These are phyloP conservation scores for Thermoascus crustaceus DNA, from an alignment of 2,329 filamentous ascomycete species.

Conservation along the genomic window DNA sequence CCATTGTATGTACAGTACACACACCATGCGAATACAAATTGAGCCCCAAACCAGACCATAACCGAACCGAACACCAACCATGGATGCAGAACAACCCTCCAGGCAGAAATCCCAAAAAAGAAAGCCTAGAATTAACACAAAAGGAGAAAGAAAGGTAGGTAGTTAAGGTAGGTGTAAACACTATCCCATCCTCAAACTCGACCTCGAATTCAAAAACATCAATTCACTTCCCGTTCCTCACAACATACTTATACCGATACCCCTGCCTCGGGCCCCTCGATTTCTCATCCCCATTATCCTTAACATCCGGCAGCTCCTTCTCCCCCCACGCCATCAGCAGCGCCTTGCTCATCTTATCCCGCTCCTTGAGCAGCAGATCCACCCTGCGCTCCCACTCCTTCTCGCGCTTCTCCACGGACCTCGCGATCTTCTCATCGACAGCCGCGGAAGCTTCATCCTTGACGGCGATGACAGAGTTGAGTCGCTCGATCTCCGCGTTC, in stretches of 20 bases:
- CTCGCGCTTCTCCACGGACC: conserved; percentile 35
- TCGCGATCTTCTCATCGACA: conserved; percentile 32
- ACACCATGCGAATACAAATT: no score
- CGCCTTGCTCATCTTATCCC: conserved; percentile 32
- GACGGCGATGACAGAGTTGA: conserved; percentile 27
- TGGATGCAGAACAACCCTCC: no score
- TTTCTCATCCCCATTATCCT: conserved; percentile 17
- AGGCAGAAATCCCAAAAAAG: no score
- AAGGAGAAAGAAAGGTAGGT: no score
- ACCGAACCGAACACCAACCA: no score
- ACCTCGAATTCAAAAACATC: background rate
- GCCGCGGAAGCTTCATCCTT: conserved; percentile 34
- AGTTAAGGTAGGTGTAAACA: background rate
- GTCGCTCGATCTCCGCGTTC: conserved; percentile 24
- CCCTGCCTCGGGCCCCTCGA: conserved; percentile 21
- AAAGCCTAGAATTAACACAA: no score
- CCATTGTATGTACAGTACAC: no score
- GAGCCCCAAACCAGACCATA: no score
- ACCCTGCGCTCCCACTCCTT: conserved; percentile 36
- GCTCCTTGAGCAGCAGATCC: conserved; percentile 32
- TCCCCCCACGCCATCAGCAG: conserved; percentile 35
- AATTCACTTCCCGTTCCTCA: conserved; percentile 7
- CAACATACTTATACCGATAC: conserved; percentile 33
- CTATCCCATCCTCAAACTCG: background rate
- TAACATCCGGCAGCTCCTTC: conserved; percentile 28